Evolutionary conservation across 169 alveolate genomes (phyloP), one percentile per base, ranked within the genome.

Genomic region (Theileria sp.): DNA sequence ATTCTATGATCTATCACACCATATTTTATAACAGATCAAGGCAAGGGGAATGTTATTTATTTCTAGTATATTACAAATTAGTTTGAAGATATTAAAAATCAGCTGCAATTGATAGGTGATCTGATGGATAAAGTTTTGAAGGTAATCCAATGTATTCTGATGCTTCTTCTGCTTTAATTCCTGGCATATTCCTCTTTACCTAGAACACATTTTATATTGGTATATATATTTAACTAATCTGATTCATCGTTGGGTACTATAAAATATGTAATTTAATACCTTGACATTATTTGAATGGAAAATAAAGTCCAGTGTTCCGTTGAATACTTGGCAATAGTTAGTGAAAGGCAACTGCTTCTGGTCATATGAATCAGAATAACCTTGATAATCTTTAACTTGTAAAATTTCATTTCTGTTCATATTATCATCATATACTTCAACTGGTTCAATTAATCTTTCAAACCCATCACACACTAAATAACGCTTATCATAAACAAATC

Each of bases 141-240:
- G 90, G 90, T 38, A 84, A 64, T 8, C 90, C 90, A 26, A 60
- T 77, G 61, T 28, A 71, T 38, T 84, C 83, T 44, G 66, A 32
- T 26, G 87, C 90, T 13, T 84, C 90, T 28, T 28, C 74, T n/a
- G 64, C 30, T 19, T 58, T 76, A 5, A 84, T 84, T n/a, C 90
- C 90, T 12, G 86, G 87, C 83, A 84, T 51, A 60, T 66, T 54
- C 30, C 88, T 78, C 80, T 82, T 82, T 7, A 76, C 88, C 88
- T 81, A 62, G 10, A n/a, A 6, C 28, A n/a, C 75, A 64, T n/a
- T 9, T 62, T 17, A 75, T 66, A 69, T 3, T 25, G 7, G 21
- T 44, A 8, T 44, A 44, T 44, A 8, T 44, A 15, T 7, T 44
- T 13, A 13, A 44, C 1, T 44, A 13, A 8, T 13, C 17, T 4